phyloP scores from a whole-genome alignment of 192 early-diverging fungal species.

The Helicostylum pulchrum region DNA sequence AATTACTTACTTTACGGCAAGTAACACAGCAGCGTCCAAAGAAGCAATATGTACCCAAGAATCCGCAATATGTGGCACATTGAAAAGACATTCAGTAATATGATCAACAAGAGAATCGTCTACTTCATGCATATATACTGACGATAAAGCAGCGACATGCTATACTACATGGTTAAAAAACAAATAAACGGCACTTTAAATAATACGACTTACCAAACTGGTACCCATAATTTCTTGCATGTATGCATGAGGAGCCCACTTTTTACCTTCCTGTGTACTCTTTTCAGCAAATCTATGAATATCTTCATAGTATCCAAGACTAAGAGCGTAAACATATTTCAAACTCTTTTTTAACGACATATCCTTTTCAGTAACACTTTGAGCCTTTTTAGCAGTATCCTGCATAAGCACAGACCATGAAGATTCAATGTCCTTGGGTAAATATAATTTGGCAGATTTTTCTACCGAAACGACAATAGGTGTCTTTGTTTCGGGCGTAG shows the following conservation, averaged over 20 bases:
- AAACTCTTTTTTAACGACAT: constrained; percentile 42
- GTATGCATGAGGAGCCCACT: constrained; percentile 43
- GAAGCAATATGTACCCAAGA: constrained; percentile 44
- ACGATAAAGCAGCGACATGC: constrained; percentile 49
- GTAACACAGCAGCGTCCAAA: constrained; percentile 38
- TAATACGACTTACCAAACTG: constrained; percentile 41
- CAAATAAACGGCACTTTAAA: neutral
- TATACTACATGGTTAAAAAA: constrained; percentile 13
- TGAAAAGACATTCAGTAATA: constrained; percentile 46
- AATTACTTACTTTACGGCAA: constrained; percentile 41
- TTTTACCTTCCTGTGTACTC: constrained; percentile 42
- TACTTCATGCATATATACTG: constrained; percentile 50
- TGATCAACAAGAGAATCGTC: constrained; percentile 47
- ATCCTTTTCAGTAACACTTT: constrained; percentile 15
- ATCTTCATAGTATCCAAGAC: constrained; percentile 54
- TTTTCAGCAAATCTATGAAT: constrained; percentile 46
- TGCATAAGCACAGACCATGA: constrained; percentile 40
- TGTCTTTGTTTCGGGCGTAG: neutral
- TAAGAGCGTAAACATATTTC: constrained; percentile 50
- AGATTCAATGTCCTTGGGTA: constrained; percentile 29
- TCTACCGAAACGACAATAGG: neutral
- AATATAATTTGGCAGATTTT: constrained; percentile 2
- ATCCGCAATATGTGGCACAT: constrained; percentile 36
- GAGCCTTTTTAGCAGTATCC: constrained; percentile 3
- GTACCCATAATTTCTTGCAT: constrained; percentile 56